These are phyloP conservation scores for Macadamia integrifolia DNA, from an alignment of 164 flowering plant species.

Conservation along the genomic window DNA sequence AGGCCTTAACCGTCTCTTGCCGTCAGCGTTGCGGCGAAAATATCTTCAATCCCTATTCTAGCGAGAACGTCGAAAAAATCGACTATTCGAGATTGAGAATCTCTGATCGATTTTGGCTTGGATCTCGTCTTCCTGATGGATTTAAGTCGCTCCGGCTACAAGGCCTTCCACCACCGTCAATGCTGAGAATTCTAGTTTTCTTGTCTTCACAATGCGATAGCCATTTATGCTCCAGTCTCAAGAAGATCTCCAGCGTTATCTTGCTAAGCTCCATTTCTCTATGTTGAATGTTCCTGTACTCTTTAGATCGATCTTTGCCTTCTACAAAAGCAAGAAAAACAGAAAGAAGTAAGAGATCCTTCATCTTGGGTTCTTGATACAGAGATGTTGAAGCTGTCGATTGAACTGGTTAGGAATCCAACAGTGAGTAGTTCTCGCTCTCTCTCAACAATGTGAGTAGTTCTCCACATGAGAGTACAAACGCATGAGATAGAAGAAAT, in stretches of 20 bases:
- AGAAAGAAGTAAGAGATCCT: no score
- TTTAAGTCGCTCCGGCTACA: slow-evolving; percentile 29
- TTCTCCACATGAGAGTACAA: no score
- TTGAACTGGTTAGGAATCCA: not conserved
- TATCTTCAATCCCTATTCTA: slow-evolving; percentile 48
- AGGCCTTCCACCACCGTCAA: slow-evolving; percentile 40
- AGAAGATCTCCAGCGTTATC: slow-evolving; percentile 33
- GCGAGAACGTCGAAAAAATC: slow-evolving; percentile 48
- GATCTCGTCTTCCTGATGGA: slow-evolving; percentile 36
- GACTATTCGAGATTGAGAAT: slow-evolving; percentile 31
- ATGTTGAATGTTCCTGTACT: not conserved
- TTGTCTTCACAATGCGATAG: slow-evolving; percentile 21
- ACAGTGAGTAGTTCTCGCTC: no score
- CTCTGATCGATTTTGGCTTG: slow-evolving; percentile 22
- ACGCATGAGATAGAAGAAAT: no score
- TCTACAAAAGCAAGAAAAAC: no score
- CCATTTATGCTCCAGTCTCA: slow-evolving; percentile 41
- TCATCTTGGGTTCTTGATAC: not conserved
- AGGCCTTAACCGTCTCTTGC: slow-evolving; percentile 34
- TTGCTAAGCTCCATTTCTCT: slow-evolving; percentile 23
- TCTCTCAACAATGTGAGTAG: no score
- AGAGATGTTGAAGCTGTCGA: not conserved
- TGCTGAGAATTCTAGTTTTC: slow-evolving; percentile 35
- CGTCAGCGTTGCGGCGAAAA: slow-evolving; percentile 38
- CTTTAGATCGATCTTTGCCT: no score